phyloP scores from a whole-genome alignment of 805 yeast genomes.

The Monosporozyma aerobia region DNA sequence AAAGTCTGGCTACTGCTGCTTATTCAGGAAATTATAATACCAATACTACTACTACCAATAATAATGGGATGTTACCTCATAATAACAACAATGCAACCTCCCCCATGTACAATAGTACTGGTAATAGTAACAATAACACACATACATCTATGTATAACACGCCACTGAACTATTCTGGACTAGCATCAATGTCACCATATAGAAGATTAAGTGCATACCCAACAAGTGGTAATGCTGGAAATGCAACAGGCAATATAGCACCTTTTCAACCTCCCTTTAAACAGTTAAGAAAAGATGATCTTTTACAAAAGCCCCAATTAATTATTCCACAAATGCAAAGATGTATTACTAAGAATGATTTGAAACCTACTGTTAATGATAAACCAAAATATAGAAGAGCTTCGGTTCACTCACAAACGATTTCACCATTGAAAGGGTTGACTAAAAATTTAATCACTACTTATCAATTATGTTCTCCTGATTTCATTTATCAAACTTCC shows the following conservation, averaged over 20 bases:
- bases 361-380: constrained; percentile 51
- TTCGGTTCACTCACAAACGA: constrained; percentile 50
- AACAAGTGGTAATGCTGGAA: constrained; percentile 4
- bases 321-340: constrained; percentile 42
- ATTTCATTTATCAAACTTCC: constrained; percentile 70
- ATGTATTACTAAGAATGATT: constrained; percentile 38
- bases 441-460: constrained; percentile 72
- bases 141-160: not conserved
- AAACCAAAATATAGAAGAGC: constrained; percentile 66
- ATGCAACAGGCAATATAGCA: constrained; percentile 6
- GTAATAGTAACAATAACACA: not conserved
- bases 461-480: constrained; percentile 76
- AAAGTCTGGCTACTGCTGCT: constrained; percentile 29
- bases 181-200: constrained; percentile 13
- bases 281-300: constrained; percentile 8
- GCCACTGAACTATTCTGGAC: not conserved
- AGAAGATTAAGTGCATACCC: constrained; percentile 26
- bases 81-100: not conserved
- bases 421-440: constrained; percentile 74
- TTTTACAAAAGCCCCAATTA: constrained; percentile 2
- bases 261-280: constrained; percentile 24
- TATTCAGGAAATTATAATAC: not conserved
- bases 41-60: not conserved
- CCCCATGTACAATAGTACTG: not conserved
- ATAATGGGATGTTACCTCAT: not conserved